These are phyloP conservation scores for Stevia rebaudiana DNA, from an alignment of 140 eudicot species.

Conservation along the genomic window DNA sequence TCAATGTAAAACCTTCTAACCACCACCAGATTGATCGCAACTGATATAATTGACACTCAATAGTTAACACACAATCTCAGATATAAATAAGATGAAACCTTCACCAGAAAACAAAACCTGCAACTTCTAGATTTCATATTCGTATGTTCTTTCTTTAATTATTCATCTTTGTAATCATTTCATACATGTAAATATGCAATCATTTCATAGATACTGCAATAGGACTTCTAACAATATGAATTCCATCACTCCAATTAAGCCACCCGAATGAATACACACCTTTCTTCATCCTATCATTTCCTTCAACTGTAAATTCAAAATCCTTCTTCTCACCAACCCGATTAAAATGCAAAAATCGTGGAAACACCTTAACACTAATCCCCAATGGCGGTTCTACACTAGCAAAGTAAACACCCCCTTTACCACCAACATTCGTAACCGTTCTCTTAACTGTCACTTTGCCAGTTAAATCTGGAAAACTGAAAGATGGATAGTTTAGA, in stretches of 20 bases:
- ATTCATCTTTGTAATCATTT: slow-evolving; percentile 1
- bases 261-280: slow-evolving; percentile 48
- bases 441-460: slow-evolving; percentile 42
- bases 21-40: neutral
- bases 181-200: neutral
- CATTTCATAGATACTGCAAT: slow-evolving; percentile 43
- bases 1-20: no score
- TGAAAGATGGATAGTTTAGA: slow-evolving; percentile 66
- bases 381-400: slow-evolving; percentile 54
- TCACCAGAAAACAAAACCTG: neutral
- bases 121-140: slow-evolving; percentile 15
- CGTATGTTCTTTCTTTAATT: slow-evolving; percentile 1
- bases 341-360: slow-evolving; percentile 41
- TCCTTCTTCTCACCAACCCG: slow-evolving; percentile 45
- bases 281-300: slow-evolving; percentile 16
- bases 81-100: neutral
- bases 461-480: slow-evolving; percentile 45
- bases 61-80: neutral
- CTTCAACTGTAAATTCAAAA: slow-evolving; percentile 51
- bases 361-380: slow-evolving; percentile 40
- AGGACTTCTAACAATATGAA: slow-evolving; percentile 61
- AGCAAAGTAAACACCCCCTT: slow-evolving; percentile 50
- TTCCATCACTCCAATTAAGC: slow-evolving; percentile 58
- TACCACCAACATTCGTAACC: slow-evolving; percentile 59
- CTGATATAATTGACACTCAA: no score